These are phyloP conservation scores for Tylopilus vinaceipallidus DNA, from an alignment of 768 basidiomycete genomes.

Conservation along the genomic window DNA sequence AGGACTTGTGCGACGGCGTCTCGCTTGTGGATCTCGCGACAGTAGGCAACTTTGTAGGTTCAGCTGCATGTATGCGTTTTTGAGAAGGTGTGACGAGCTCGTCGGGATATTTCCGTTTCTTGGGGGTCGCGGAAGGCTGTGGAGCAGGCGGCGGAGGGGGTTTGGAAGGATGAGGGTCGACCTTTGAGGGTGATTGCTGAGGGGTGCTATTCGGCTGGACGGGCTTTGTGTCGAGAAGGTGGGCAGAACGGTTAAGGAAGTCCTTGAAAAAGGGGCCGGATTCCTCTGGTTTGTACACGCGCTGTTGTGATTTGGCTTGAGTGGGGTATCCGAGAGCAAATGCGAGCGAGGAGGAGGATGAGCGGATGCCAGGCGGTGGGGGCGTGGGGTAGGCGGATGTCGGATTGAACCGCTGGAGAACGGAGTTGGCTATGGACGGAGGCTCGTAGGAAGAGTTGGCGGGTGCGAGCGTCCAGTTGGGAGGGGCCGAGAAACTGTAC, in stretches of 20 bases:
- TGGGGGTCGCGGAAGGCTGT: slow-evolving; percentile 48
- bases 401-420: slow-evolving; percentile 64
- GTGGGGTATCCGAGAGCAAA: slow-evolving; percentile 59
- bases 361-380: slow-evolving; percentile 58
- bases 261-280: slow-evolving; percentile 64
- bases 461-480: slow-evolving; percentile 41
- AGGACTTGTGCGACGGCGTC: slow-evolving; percentile 26
- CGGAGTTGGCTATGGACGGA: slow-evolving; percentile 57
- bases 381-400: slow-evolving; percentile 69
- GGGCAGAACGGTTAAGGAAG: slow-evolving; percentile 48
- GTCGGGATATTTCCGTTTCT: slow-evolving; percentile 66
- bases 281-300: slow-evolving; percentile 50
- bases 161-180: slow-evolving; percentile 16
- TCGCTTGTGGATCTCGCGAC: slow-evolving; percentile 15
- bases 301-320: slow-evolving; percentile 24
- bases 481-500: slow-evolving; percentile 33
- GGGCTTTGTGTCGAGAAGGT: slow-evolving; percentile 41
- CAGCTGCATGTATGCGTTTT: slow-evolving; percentile 49
- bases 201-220: slow-evolving; percentile 12
- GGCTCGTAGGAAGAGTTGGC: slow-evolving; percentile 54
- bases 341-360: slow-evolving; percentile 75
- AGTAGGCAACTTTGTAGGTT: slow-evolving; percentile 12
- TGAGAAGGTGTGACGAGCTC: slow-evolving; percentile 58
- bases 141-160: slow-evolving; percentile 1
- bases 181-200: slow-evolving; percentile 16